Conservation (phyloP, 129 eudicot genomes). For the Cynara cardunculus region DNA sequence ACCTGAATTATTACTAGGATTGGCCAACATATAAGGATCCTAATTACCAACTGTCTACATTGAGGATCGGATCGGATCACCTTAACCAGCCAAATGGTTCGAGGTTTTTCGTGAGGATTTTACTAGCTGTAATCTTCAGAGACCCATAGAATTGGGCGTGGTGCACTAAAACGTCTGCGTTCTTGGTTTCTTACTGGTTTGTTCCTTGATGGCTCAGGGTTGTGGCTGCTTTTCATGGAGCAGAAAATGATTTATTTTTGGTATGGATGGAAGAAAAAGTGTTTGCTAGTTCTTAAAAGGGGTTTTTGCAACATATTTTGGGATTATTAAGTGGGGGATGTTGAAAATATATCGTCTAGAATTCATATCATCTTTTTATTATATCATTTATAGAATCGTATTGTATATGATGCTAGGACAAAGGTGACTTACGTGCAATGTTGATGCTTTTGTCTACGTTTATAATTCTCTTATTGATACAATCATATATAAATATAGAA, state of each 20-base stretch:
- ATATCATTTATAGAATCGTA: neutral
- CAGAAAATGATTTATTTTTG: conserved; percentile 34
- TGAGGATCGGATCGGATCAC: too few relatives aligned
- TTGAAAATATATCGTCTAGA: neutral
- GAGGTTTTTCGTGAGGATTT: too few relatives aligned
- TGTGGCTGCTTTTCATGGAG: conserved; percentile 70
- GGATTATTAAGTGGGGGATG: neutral
- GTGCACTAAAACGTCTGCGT: neutral
- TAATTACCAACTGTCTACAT: too few relatives aligned
- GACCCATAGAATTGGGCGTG: neutral
- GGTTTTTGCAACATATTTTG: neutral
- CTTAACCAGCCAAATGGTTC: too few relatives aligned
- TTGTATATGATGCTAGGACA: neutral
- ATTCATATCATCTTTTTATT: too few relatives aligned
- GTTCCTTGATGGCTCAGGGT: conserved; percentile 33
- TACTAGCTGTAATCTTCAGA: neutral
- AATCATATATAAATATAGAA: too few relatives aligned
- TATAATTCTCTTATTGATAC: too few relatives aligned
- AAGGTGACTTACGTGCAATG: neutral
- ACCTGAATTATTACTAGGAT: neutral
- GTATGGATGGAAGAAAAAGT: conserved; percentile 4
- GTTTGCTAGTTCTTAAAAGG: neutral
- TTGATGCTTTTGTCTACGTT: neutral
- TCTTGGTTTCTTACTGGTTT: conserved; percentile 4
- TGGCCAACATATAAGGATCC: neutral